These are phyloP conservation scores for Sporothrix variecibatus DNA, from an alignment of 2,329 filamentous ascomycete species.

Conservation along the genomic window DNA sequence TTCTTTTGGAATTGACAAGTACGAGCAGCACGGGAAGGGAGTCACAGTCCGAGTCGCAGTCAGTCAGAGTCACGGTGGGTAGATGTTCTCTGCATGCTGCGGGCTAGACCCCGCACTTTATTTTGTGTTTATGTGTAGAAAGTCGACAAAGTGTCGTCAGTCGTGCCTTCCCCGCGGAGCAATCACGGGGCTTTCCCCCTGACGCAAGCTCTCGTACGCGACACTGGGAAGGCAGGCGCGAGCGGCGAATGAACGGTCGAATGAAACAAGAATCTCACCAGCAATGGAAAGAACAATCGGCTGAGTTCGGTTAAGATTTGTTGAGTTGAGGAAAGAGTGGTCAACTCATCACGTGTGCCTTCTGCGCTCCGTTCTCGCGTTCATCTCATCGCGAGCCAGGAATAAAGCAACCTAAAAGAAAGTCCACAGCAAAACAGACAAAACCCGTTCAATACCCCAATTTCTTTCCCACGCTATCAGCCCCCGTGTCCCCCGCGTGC, in stretches of 20 bases:
- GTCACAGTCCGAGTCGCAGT: not conserved
- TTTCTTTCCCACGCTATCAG: not conserved
- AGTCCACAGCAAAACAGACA: not conserved
- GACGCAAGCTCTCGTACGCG: not conserved
- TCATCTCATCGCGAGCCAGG: not conserved
- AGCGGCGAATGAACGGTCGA: not conserved
- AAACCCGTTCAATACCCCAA: conserved; percentile 10
- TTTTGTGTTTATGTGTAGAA: not conserved
- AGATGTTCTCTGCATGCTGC: not conserved
- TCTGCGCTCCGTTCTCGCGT: not conserved
- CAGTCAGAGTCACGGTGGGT: not conserved
- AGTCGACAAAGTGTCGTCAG: not conserved
- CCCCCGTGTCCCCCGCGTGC: no score
- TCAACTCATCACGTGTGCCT: not conserved
- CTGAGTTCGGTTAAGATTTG: not conserved
- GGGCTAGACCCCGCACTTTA: conserved; percentile 2
- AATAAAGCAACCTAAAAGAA: not conserved
- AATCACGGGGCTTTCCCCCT: not conserved
- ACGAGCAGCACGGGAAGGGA: not conserved
- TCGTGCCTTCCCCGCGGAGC: not conserved
- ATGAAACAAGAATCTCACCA: not conserved
- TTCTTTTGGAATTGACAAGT: not conserved
- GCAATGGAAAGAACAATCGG: not conserved
- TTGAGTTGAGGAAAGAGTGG: not conserved
- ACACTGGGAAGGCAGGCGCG: not conserved